These are phyloP conservation scores for Urostyla sp. DNA, from an alignment of 73 alveolate genomes.

Conservation along the genomic window DNA sequence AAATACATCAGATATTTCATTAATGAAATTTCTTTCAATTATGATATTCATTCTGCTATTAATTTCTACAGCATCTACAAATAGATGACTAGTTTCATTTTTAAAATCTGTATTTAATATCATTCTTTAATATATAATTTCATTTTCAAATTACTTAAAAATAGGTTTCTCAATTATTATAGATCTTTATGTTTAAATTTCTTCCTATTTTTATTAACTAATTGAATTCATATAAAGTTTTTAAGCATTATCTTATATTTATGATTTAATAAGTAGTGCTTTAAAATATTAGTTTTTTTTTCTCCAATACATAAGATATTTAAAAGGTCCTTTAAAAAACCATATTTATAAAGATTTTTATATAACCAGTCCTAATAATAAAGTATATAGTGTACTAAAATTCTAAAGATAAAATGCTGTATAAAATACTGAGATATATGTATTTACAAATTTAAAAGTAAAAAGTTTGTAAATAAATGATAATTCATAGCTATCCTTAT, in stretches of 20 bases:
- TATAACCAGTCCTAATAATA: constrained; percentile 43
- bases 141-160: no score
- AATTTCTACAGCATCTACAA: constrained; percentile 51
- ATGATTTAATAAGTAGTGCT: no score
- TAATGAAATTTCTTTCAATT: constrained; percentile 19
- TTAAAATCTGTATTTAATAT: constrained; percentile 18
- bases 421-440: constrained; percentile 50
- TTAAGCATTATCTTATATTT: no score
- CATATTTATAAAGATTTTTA: constrained; percentile 13
- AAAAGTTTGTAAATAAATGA: constrained; percentile 46
- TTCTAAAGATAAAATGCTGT: constrained; percentile 55
- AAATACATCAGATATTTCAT: constrained; percentile 41
- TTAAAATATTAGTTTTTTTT: no score
- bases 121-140: constrained; percentile 25
- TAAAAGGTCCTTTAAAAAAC: constrained; percentile 1
- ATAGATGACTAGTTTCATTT: background rate
- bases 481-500: constrained; percentile 49
- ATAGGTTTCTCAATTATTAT: no score
- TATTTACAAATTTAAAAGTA: constrained; percentile 48
- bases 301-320: background rate
- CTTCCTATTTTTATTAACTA: no score
- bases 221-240: no score
- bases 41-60: constrained; percentile 36
- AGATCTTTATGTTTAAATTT: no score
- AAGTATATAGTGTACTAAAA: constrained; percentile 14